phyloP scores from a whole-genome alignment of 31 red algal species.

The Asparagopsis taxiformis region DNA sequence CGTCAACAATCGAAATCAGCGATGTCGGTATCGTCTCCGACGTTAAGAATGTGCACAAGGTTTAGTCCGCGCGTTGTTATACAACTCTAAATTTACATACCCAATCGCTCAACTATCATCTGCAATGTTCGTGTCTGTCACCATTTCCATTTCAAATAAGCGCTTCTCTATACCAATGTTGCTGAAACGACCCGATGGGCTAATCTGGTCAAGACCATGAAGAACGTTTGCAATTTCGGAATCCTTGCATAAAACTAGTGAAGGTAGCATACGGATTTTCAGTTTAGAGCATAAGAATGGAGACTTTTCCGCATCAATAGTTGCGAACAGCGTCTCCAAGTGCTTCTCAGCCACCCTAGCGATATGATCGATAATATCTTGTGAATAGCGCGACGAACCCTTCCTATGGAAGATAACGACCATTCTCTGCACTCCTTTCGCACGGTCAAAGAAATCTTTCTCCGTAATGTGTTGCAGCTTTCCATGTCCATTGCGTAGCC shows the following conservation, averaged over 20 bases:
- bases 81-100: too few relatives aligned
- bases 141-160: slow-evolving; percentile 37
- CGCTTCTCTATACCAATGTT: slow-evolving; percentile 29
- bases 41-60: neutral
- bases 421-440: slow-evolving; percentile 42
- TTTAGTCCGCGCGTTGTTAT: too few relatives aligned
- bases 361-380: slow-evolving; percentile 36
- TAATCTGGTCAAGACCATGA: slow-evolving; percentile 62
- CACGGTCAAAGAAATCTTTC: slow-evolving; percentile 55
- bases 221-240: slow-evolving; percentile 60
- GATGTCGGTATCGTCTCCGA: slow-evolving; percentile 7
- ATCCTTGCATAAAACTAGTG: slow-evolving; percentile 55
- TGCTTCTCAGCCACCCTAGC: slow-evolving; percentile 56
- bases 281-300: slow-evolving; percentile 73
- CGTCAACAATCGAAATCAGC: neutral
- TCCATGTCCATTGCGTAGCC: slow-evolving; percentile 54
- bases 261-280: slow-evolving; percentile 70
- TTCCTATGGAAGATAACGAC: slow-evolving; percentile 36
- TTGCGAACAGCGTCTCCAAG: slow-evolving; percentile 65
- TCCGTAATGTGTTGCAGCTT: slow-evolving; percentile 32
- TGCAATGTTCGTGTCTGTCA: slow-evolving; percentile 58
- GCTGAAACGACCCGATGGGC: slow-evolving; percentile 36
- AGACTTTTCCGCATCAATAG: slow-evolving; percentile 64
- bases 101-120: too few relatives aligned
- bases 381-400: slow-evolving; percentile 41